Evolutionary conservation across 805 yeast species (phyloP).

Genomic region (Henningerozyma blattae): DNA sequence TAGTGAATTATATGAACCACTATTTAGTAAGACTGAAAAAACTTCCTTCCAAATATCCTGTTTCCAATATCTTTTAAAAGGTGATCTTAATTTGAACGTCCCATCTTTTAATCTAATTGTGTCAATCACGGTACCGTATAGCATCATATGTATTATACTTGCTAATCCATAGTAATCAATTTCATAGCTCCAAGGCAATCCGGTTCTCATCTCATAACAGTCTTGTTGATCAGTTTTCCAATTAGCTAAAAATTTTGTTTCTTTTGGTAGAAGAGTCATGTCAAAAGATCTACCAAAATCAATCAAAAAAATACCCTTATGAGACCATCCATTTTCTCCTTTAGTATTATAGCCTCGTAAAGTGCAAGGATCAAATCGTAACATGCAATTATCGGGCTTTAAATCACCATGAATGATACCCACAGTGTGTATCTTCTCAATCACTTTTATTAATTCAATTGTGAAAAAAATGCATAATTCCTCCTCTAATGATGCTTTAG

Average conservation of each 20-base stretch:
- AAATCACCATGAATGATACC: conserved; percentile 77
- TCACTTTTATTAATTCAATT: conserved; percentile 45
- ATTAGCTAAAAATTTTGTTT: conserved; percentile 43
- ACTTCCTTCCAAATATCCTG: conserved; percentile 55
- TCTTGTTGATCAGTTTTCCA: conserved; percentile 58
- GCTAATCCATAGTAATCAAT: conserved; percentile 82
- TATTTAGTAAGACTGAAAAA: conserved; percentile 53
- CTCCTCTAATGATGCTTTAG: conserved; percentile 40
- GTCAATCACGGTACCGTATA: conserved; percentile 57
- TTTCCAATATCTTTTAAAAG: conserved; percentile 69
- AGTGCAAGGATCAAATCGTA: conserved; percentile 31
- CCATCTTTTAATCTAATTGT: conserved; percentile 24
- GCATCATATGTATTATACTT: conserved; percentile 53
- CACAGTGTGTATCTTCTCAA: conserved; percentile 49
- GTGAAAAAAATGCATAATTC: conserved; percentile 49
- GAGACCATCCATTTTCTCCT: conserved; percentile 35
- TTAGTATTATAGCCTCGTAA: conserved; percentile 20
- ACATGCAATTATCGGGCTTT: conserved; percentile 79
- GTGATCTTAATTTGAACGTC: conserved; percentile 27
- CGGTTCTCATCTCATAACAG: conserved; percentile 55
- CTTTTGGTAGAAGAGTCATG: conserved; percentile 38
- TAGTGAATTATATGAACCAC: conserved; percentile 24
- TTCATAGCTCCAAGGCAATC: conserved; percentile 61
- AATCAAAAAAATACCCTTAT: conserved; percentile 49
- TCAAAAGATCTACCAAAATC: conserved; percentile 82